Percentiles rank a stretch among this genome's conserved stretches.
These are phyloP conservation scores for Monoraphidium neglectum DNA, from an alignment of 139 green algal species.

Conservation along the genomic window DNA sequence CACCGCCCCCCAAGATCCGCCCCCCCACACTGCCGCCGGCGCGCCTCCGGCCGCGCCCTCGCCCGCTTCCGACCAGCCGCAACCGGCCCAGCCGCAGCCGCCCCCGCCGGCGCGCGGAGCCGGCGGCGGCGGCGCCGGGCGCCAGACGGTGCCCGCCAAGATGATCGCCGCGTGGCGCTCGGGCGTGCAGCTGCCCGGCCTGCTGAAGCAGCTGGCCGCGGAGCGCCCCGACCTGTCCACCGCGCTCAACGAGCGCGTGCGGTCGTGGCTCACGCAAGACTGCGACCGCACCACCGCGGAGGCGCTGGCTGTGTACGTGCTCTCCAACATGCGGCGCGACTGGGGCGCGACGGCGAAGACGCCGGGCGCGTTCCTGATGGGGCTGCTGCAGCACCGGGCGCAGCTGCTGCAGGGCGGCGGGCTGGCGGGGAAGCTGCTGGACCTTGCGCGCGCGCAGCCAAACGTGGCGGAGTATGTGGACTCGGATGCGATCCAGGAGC, in stretches of 20 bases:
- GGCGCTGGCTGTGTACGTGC: slow-evolving; percentile 34
- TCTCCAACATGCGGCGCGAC: slow-evolving; percentile 25
- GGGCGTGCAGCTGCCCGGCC: slow-evolving; percentile 3
- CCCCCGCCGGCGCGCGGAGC: background rate
- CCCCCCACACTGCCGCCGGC: background rate
- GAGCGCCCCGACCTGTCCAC: slow-evolving; percentile 19
- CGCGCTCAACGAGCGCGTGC: slow-evolving; percentile 28
- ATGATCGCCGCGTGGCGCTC: slow-evolving; percentile 23
- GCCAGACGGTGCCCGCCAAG: slow-evolving; percentile 22
- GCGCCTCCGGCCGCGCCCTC: slow-evolving; percentile 2
- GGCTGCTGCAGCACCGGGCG: slow-evolving; percentile 30
- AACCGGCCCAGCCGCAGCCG: background rate
- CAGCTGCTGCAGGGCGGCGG: slow-evolving; percentile 8
- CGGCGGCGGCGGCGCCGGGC: slow-evolving; percentile 13
- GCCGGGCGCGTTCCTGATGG: slow-evolving; percentile 35
- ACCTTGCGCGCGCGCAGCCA: slow-evolving; percentile 8
- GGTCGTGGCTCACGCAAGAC: slow-evolving; percentile 31
- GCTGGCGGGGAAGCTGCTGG: slow-evolving; percentile 25
- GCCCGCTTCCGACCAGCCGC: background rate
- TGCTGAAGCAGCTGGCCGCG: slow-evolving; percentile 23
- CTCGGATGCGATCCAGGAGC: slow-evolving; percentile 33
- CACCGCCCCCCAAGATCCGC: background rate
- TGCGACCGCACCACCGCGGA: slow-evolving; percentile 31
- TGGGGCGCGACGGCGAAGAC: slow-evolving; percentile 22
- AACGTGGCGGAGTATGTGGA: slow-evolving; percentile 29